Evolutionary conservation across 73 alveolate species (phyloP).

Genomic region (Paramecium tetraurelia): DNA sequence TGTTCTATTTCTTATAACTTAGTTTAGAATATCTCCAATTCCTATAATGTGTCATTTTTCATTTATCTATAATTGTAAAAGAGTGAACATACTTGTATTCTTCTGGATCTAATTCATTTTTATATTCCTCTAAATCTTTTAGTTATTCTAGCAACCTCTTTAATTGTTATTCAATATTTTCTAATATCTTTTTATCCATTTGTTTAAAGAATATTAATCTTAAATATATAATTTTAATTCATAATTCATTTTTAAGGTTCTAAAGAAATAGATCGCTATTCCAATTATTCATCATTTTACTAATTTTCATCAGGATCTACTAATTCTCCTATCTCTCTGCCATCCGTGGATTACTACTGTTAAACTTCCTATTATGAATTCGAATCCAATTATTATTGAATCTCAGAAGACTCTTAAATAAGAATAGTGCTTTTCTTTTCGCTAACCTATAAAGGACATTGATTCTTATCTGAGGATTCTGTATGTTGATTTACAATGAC

Average conservation of each 20-base stretch:
- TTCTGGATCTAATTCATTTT: conserved; percentile 48
- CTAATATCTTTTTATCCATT: conserved; percentile 23
- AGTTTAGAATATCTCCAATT: background rate
- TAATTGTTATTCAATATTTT: background rate
- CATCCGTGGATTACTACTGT: background rate
- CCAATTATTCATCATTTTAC: background rate
- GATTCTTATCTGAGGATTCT: background rate
- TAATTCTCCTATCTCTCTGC: background rate
- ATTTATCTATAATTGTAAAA: background rate
- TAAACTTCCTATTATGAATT: background rate
- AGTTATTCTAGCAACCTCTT: conserved; percentile 14
- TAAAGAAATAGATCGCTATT: background rate
- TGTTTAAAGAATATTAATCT: background rate
- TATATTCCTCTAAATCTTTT: conserved; percentile 28
- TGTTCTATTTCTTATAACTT: background rate
- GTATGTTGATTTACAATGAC: background rate
- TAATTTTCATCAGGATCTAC: background rate
- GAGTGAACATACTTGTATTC: background rate
- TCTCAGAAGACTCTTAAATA: background rate
- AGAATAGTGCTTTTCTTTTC: background rate
- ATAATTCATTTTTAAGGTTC: background rate
- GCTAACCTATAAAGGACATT: background rate
- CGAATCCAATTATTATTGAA: background rate
- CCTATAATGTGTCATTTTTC: conserved; percentile 19
- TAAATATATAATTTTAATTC: background rate